Conservation (phyloP, 306 rosid species). For the Lagenaria siceraria region DNA sequence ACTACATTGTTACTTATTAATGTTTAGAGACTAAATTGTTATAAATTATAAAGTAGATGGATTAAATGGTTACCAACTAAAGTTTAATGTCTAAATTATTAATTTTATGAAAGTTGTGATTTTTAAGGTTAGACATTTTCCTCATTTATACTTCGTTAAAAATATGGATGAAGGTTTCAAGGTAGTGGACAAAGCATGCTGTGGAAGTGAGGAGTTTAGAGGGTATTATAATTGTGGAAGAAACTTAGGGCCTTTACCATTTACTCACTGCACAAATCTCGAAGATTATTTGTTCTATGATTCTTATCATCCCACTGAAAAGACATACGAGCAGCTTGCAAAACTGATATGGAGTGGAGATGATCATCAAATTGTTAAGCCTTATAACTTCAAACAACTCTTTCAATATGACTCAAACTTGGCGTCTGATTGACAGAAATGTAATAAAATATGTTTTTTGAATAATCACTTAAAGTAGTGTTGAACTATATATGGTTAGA, state of each 20-base stretch:
- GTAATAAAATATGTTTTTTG: too few relatives aligned
- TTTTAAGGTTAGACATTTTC: too few relatives aligned
- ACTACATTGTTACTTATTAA: too few relatives aligned
- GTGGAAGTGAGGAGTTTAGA: slow-evolving; percentile 40
- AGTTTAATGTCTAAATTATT: too few relatives aligned
- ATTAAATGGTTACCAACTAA: too few relatives aligned
- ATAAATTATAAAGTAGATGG: too few relatives aligned
- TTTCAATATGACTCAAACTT: not conserved
- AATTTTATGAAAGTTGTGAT: too few relatives aligned
- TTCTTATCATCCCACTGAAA: slow-evolving; percentile 28
- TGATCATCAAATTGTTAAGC: slow-evolving; percentile 8
- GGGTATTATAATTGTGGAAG: slow-evolving; percentile 45
- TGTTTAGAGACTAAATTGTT: too few relatives aligned
- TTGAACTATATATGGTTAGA: too few relatives aligned
- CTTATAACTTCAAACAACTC: slow-evolving; percentile 20
- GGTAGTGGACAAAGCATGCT: slow-evolving; percentile 36
- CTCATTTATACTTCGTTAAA: too few relatives aligned
- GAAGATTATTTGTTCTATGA: slow-evolving; percentile 33
- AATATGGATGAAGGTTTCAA: slow-evolving; percentile 23
- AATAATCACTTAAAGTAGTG: too few relatives aligned
- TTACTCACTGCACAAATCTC: slow-evolving; percentile 17
- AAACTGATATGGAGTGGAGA: slow-evolving; percentile 21
- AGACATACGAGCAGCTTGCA: slow-evolving; percentile 18
- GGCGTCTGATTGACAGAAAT: not conserved
- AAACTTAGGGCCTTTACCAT: not conserved